phyloP scores from a whole-genome alignment of 495 filamentous ascomycete species.

The Trichocladium uniseriatum region DNA sequence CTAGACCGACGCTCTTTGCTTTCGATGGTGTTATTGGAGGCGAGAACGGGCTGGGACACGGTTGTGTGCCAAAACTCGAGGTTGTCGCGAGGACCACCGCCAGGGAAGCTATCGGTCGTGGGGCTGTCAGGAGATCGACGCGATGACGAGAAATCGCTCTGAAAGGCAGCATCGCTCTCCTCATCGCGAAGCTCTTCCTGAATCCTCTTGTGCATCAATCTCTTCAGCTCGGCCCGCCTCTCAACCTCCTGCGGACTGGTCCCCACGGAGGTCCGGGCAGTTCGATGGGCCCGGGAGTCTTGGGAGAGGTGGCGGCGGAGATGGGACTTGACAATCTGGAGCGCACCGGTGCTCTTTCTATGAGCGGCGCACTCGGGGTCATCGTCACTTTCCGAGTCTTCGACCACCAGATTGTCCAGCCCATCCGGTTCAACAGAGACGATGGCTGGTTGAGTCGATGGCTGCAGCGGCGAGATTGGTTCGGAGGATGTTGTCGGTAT shows the following conservation, averaged over 20 bases:
- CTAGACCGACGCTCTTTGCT: conserved; percentile 18
- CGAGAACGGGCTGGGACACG: not conserved
- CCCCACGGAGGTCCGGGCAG: conserved; percentile 33
- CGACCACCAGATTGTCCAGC: conserved; percentile 28
- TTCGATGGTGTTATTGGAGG: conserved; percentile 1
- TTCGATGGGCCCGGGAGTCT: conserved; percentile 31
- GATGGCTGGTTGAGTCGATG: not conserved
- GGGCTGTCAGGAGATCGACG: conserved; percentile 6
- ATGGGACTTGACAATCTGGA: conserved; percentile 31
- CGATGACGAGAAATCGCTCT: conserved; percentile 8
- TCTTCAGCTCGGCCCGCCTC: conserved; percentile 41
- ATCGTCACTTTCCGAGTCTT: conserved; percentile 36
- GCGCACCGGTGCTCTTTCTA: conserved; percentile 27
- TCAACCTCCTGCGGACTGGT: conserved; percentile 40
- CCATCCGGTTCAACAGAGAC: conserved; percentile 16
- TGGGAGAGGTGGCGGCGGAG: conserved; percentile 40
- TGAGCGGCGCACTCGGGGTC: conserved; percentile 16
- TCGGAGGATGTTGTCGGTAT: not conserved
- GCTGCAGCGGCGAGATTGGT: conserved; percentile 8
- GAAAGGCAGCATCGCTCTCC: conserved; percentile 17
- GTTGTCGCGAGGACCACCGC: conserved; percentile 33
- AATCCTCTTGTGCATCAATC: conserved; percentile 43
- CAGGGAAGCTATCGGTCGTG: conserved; percentile 18
- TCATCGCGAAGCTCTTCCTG: conserved; percentile 42
- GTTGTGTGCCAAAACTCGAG: conserved; percentile 26